phyloP scores from a whole-genome alignment of 148 eudicot genomes.

The Nyssa sinensis region DNA sequence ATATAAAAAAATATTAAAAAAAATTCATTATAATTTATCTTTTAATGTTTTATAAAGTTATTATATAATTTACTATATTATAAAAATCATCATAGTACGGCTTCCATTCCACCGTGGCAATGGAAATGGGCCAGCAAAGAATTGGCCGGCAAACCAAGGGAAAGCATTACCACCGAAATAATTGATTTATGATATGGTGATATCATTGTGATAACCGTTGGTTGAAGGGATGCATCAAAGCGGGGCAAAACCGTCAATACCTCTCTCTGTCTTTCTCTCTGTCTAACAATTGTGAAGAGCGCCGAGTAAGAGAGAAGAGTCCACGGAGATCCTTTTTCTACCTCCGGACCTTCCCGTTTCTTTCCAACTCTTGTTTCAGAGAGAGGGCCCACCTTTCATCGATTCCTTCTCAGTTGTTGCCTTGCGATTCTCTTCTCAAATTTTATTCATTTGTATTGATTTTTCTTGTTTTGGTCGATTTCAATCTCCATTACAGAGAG shows the following conservation, averaged over 20 bases:
- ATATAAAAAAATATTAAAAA: no score
- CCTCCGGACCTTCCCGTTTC: slow-evolving; percentile 23
- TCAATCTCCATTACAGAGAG: not conserved
- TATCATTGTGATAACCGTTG: slow-evolving; percentile 14
- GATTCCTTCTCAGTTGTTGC: not conserved
- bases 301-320: not conserved
- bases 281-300: not conserved
- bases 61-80: no score
- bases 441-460: not conserved
- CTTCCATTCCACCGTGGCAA: no score
- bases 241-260: slow-evolving; percentile 13
- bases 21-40: no score
- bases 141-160: not conserved
- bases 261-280: not conserved
- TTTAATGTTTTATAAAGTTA: no score
- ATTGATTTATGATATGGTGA: not conserved
- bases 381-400: not conserved
- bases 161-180: no score
- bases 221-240: slow-evolving; percentile 25
- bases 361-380: slow-evolving; percentile 22
- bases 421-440: not conserved
- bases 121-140: not conserved
- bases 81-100: no score
- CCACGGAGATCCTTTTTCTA: not conserved
- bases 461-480: not conserved